phyloP scores from a whole-genome alignment of 2,329 filamentous ascomycete genomes.

The Epichloe gansuensis region DNA sequence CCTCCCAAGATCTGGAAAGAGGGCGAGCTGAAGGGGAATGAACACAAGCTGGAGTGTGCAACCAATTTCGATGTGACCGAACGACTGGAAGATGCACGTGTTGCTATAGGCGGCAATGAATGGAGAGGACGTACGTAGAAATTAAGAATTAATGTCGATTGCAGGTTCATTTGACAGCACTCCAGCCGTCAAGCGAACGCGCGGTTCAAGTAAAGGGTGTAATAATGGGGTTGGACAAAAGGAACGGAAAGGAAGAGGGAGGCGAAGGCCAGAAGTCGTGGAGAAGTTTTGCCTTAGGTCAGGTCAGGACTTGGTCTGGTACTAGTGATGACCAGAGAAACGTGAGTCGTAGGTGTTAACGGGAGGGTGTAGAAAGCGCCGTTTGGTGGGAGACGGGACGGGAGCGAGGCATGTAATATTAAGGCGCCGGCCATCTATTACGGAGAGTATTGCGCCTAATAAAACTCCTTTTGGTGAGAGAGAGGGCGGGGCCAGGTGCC shows the following conservation, averaged over 20 bases:
- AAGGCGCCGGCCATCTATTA: background rate
- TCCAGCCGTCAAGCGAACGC: slow-evolving; percentile 83
- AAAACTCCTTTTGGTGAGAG: too few species aligned
- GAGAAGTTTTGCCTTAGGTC: background rate
- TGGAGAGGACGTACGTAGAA: slow-evolving; percentile 47
- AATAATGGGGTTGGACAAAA: slow-evolving; percentile 8
- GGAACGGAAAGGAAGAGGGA: slow-evolving; percentile 8
- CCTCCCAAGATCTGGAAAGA: background rate
- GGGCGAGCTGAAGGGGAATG: background rate
- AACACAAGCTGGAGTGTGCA: background rate
- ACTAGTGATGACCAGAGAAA: background rate
- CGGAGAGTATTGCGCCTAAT: too few species aligned
- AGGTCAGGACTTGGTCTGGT: background rate
- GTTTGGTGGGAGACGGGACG: background rate
- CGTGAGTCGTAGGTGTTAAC: background rate
- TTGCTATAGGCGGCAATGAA: background rate
- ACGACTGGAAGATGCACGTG: background rate
- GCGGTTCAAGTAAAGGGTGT: slow-evolving; percentile 33
- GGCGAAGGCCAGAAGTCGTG: background rate
- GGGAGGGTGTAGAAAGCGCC: background rate
- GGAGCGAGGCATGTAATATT: slow-evolving; percentile 1
- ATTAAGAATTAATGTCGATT: slow-evolving; percentile 48
- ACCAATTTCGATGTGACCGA: background rate
- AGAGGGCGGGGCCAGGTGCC: too few species aligned
- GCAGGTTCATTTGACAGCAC: slow-evolving; percentile 99